Percentiles rank a stretch among this genome's conserved stretches.
These are phyloP conservation scores for Sequoia sempervirens DNA, from an alignment of 75 land plant species.

Conservation along the genomic window DNA sequence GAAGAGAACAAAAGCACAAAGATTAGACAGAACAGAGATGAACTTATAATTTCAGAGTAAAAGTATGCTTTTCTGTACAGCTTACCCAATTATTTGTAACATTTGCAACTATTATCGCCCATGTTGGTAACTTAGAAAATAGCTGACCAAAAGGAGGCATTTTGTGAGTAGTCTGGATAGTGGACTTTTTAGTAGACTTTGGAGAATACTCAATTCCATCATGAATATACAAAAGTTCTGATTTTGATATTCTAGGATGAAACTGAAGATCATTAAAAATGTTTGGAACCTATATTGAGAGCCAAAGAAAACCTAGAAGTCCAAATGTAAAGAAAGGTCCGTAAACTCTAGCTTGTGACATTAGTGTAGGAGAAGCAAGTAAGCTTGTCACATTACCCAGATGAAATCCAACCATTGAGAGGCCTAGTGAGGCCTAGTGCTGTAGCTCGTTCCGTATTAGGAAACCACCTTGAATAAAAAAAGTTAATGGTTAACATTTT, in stretches of 20 bases:
- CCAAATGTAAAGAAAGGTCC: slow-evolving; percentile 78
- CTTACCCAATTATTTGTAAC: slow-evolving; percentile 90
- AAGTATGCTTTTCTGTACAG: neutral
- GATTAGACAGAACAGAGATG: neutral
- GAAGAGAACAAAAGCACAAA: slow-evolving; percentile 22
- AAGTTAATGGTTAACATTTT: neutral
- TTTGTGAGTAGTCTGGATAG: neutral
- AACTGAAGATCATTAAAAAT: slow-evolving; percentile 61
- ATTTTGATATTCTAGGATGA: slow-evolving; percentile 41
- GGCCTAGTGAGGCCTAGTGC: slow-evolving; percentile 88
- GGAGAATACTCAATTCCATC: slow-evolving; percentile 29
- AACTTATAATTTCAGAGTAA: neutral
- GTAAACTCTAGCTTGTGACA: slow-evolving; percentile 51
- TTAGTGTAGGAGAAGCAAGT: no score
- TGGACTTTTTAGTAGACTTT: slow-evolving; percentile 14
- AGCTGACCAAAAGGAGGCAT: slow-evolving; percentile 48
- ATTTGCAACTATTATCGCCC: slow-evolving; percentile 94
- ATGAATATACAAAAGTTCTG: slow-evolving; percentile 61
- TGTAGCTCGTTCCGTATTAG: slow-evolving; percentile 72
- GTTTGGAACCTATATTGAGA: slow-evolving; percentile 44
- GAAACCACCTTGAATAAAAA: slow-evolving; percentile 77
- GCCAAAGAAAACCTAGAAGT: slow-evolving; percentile 68
- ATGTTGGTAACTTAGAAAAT: slow-evolving; percentile 75
- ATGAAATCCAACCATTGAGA: slow-evolving; percentile 95
- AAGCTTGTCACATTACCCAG: slow-evolving; percentile 94